phyloP scores from a whole-genome alignment of 148 eudicot species.

The Rhododendron mucronatum region DNA sequence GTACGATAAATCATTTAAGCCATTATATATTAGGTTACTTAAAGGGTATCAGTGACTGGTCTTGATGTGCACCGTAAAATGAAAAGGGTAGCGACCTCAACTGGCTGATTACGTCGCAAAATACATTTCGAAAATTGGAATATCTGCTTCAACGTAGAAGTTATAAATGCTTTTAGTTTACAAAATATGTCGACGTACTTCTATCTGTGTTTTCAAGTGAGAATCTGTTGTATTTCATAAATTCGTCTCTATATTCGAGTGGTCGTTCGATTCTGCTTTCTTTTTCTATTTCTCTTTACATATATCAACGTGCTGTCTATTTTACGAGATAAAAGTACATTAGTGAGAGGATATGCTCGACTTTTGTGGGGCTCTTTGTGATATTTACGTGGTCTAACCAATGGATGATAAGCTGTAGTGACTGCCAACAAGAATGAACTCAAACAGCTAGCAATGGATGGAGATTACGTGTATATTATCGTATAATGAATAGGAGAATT shows the following conservation, averaged over 20 bases:
- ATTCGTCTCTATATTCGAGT: not conserved
- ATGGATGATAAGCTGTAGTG: not conserved
- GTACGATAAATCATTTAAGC: too few relatives aligned
- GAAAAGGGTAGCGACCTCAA: not conserved
- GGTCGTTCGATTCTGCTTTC: not conserved
- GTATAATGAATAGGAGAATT: not conserved
- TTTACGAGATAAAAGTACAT: not conserved
- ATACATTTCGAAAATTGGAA: not conserved
- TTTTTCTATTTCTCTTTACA: not conserved
- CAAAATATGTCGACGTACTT: not conserved
- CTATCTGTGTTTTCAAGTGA: not conserved
- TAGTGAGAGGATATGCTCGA: not conserved
- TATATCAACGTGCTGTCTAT: not conserved
- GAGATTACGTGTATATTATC: not conserved
- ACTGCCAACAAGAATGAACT: too few relatives aligned
- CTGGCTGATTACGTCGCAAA: not conserved
- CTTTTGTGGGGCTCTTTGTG: not conserved
- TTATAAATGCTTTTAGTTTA: not conserved
- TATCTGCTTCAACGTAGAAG: not conserved
- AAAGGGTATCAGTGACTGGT: too few relatives aligned
- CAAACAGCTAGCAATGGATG: not conserved
- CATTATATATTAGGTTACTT: too few relatives aligned
- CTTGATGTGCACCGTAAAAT: too few relatives aligned
- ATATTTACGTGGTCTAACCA: not conserved
- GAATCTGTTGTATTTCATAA: not conserved